Percentiles rank a stretch among this genome's conserved stretches.
Evolutionary conservation across 2,329 filamentous ascomycete genomes (phyloP).

Genomic region (Elsinoe necatrix): DNA sequence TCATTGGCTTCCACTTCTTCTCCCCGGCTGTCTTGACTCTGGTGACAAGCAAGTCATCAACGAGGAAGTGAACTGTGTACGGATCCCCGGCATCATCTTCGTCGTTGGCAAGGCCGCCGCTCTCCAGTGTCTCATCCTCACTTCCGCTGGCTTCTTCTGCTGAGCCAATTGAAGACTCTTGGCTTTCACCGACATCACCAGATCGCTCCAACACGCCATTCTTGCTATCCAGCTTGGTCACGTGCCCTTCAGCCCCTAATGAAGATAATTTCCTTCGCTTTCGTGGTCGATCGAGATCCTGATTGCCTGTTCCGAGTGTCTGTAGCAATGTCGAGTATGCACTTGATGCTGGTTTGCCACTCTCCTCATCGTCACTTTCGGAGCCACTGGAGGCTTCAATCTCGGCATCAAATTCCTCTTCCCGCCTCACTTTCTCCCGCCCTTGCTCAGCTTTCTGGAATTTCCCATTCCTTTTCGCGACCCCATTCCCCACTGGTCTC

Average conservation of each 20-base stretch:
- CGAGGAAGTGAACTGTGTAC: slow-evolving; percentile 73
- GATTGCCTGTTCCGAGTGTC: not conserved
- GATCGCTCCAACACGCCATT: slow-evolving; percentile 16
- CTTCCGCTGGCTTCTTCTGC: slow-evolving; percentile 38
- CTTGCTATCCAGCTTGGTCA: slow-evolving; percentile 1
- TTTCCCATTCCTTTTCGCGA: not conserved
- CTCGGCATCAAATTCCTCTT: slow-evolving; percentile 3
- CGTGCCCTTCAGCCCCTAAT: slow-evolving; percentile 15
- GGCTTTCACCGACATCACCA: slow-evolving; percentile 26
- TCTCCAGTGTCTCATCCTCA: slow-evolving; percentile 46
- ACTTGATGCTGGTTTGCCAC: not conserved
- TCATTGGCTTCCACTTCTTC: slow-evolving; percentile 40
- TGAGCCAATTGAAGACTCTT: slow-evolving; percentile 34
- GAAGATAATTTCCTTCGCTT: slow-evolving; percentile 11
- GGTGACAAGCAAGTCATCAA: slow-evolving; percentile 51
- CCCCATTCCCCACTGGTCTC: not conserved
- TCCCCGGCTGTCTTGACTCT: slow-evolving; percentile 40
- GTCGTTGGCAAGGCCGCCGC: slow-evolving; percentile 21
- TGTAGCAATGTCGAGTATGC: slow-evolving; percentile 11
- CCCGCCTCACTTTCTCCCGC: not conserved
- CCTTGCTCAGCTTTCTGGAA: not conserved
- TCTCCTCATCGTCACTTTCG: slow-evolving; percentile 9
- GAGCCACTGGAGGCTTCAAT: not conserved
- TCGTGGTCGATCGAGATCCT: not conserved
- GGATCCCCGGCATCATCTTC: slow-evolving; percentile 48